Evolutionary conservation across 2,329 filamentous ascomycete genomes (phyloP), one percentile per base, ranked within the genome.

Genomic region (Bipolaris bicolor): DNA sequence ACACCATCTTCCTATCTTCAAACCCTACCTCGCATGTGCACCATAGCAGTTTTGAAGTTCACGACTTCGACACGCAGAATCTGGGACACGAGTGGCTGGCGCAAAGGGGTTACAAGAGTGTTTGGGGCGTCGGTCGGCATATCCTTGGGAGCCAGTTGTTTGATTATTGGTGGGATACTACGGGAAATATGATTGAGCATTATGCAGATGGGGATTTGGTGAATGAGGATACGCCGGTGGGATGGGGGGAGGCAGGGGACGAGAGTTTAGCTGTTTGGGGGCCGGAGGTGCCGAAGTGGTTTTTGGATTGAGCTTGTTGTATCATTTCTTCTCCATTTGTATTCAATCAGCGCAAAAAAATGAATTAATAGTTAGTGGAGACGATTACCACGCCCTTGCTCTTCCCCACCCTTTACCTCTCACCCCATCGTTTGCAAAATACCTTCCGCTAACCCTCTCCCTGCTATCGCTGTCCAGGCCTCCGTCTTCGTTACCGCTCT

Each of bases 51-150:
- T 91, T 88, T 63, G 89, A 91, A 75, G 87, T 89, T 4, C 84
- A 89, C 65, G 67, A 91, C 71, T 89, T 88, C 65, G 88, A 91
- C 69, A 84, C 85, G 4, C 88, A 91, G 78, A 80, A 85, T 31
- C 78, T 91, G 3, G 89, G 89, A 1, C 89, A 91, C 74, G 83
- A 89, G 66, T 90, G 87, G 86, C 76, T 91, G 60, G 79, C 79
- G 1, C 77, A 84, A 60, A 84, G 86, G 71, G 85, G 84, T 1
- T 89, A 89, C 69, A 82, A 81, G 66, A 84, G 81, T 64, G 87
- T 87, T 60, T 91, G 89, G 89, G 89, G 89, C 1, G 84, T 91
- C 0, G 89, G 89, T 0, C 76, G 89, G 50, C 88, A 91, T 77
- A 83, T 90, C 20, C 80, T 90, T 65, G 88, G 88, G 3, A 86